Evolutionary conservation across 345 rosid species (phyloP).

Genomic region (Eucalyptus sideroxylon): DNA sequence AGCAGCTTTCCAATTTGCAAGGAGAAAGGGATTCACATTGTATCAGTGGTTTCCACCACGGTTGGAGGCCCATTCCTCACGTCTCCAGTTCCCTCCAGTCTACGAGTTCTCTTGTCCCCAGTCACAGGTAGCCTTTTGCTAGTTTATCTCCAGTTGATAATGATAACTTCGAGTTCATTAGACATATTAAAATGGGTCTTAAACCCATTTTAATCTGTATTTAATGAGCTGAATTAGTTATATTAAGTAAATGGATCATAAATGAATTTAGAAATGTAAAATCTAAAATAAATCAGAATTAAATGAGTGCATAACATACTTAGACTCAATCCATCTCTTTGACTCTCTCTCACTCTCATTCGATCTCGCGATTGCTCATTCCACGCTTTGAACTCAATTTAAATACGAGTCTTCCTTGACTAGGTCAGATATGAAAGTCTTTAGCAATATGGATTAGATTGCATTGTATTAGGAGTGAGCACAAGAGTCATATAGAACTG

Average conservation of each 20-base stretch:
- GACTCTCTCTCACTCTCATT: background rate
- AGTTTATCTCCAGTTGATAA: background rate
- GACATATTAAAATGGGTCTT: background rate
- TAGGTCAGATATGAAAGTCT: background rate
- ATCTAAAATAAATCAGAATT: no score
- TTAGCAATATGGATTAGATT: background rate
- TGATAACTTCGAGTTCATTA: background rate
- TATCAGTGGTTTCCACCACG: constrained; percentile 62
- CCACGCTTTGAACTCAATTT: background rate
- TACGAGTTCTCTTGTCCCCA: constrained; percentile 70
- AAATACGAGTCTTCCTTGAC: background rate
- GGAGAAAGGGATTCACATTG: constrained; percentile 47
- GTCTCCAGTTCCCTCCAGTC: constrained; percentile 51
- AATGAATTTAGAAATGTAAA: no score
- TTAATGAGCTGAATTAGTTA: background rate
- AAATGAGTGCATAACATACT: no score
- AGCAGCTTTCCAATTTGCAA: constrained; percentile 65
- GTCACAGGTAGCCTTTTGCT: constrained; percentile 28
- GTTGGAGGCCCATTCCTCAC: constrained; percentile 72
- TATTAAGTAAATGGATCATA: background rate
- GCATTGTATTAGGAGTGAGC: background rate
- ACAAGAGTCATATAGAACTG: no score
- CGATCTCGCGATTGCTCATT: background rate
- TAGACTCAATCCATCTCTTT: no score
- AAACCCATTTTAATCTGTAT: no score